Evolutionary conservation across 1,284 basidiomycete species (phyloP).

Genomic region (Spongispora temasekensis): DNA sequence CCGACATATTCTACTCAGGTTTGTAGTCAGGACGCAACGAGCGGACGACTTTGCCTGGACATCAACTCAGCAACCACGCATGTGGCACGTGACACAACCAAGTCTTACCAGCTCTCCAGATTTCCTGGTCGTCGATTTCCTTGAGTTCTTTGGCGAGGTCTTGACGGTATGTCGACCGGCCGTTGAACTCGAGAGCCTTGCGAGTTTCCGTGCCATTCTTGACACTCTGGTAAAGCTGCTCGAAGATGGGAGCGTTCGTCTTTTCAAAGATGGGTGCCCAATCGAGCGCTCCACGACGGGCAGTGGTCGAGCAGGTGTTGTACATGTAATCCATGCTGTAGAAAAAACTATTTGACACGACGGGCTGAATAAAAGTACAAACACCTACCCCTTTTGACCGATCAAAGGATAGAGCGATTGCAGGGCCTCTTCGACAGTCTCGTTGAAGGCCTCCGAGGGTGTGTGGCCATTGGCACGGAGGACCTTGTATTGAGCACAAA

Average conservation of each 20-base stretch:
- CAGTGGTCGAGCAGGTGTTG: slow-evolving; percentile 98
- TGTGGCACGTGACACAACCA: not conserved
- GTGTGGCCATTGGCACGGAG: slow-evolving; percentile 98
- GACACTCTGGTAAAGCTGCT: slow-evolving; percentile 94
- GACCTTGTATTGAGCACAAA: slow-evolving; percentile 99
- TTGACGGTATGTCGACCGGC: slow-evolving; percentile 89
- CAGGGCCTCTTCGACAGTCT: slow-evolving; percentile 99
- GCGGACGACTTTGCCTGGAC: slow-evolving; percentile 69
- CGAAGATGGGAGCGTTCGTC: slow-evolving; percentile 92
- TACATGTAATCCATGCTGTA: slow-evolving; percentile 99
- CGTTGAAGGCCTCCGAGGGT: slow-evolving; percentile 99
- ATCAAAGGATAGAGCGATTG: slow-evolving; percentile 98
- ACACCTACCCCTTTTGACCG: slow-evolving; percentile 82
- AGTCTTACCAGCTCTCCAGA: slow-evolving; percentile 87
- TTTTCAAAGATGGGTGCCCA: slow-evolving; percentile 99
- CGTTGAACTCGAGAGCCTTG: slow-evolving; percentile 96
- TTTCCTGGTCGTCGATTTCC: slow-evolving; percentile 96
- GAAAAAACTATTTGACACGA: not conserved
- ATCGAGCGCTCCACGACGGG: slow-evolving; percentile 97
- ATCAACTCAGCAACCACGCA: slow-evolving; percentile 8
- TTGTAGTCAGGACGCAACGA: slow-evolving; percentile 80
- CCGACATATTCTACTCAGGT: slow-evolving; percentile 43
- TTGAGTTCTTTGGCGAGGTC: slow-evolving; percentile 93
- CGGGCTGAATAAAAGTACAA: no score
- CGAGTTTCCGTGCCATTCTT: slow-evolving; percentile 95